These are phyloP conservation scores for Pythium utonaiense DNA, from an alignment of 352 stramenopile species.

Conservation along the genomic window DNA sequence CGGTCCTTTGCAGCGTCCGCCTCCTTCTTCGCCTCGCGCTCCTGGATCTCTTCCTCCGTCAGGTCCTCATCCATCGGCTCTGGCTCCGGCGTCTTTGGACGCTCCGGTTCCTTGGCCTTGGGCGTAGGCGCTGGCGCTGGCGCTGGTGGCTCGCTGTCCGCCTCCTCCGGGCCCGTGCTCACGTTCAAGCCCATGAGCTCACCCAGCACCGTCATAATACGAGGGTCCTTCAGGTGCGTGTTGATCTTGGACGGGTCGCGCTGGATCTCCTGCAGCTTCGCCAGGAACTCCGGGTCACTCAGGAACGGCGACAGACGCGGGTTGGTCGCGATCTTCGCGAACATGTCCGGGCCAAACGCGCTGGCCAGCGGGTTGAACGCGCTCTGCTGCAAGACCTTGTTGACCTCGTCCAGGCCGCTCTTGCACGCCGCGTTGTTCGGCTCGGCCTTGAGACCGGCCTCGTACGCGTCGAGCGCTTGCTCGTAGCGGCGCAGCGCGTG, in stretches of 20 bases:
- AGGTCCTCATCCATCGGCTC: conserved; percentile 84
- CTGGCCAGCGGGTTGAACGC: conserved; percentile 86
- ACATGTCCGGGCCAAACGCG: conserved; percentile 95
- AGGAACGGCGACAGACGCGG: conserved; percentile 86
- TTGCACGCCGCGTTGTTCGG: conserved; percentile 89
- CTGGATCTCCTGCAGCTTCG: conserved; percentile 74
- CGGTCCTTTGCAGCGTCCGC: conserved; percentile 92
- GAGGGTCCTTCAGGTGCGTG: conserved; percentile 73
- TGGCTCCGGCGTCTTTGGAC: conserved; percentile 35
- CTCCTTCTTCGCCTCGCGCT: conserved; percentile 52
- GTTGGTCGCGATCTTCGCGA: conserved; percentile 90
- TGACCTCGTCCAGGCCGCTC: conserved; percentile 92
- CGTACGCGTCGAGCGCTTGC: conserved; percentile 81
- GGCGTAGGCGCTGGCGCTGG: conserved; percentile 18
- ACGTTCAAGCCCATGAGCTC: conserved; percentile 83
- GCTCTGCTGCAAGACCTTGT: conserved; percentile 74
- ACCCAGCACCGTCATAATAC: conserved; percentile 84
- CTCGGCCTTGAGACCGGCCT: conserved; percentile 89
- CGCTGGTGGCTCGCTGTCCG: conserved; percentile 50
- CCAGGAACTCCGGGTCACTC: conserved; percentile 90
- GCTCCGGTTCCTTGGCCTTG: conserved; percentile 30
- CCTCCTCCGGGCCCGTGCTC: conserved; percentile 56
- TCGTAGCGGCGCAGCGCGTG: conserved; percentile 90
- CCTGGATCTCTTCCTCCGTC: conserved; percentile 79
- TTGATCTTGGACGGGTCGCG: conserved; percentile 75